Base-by-base conservation (phyloP, 2,329 filamentous ascomycete genomes). In the Xenosphaeropsis pyriputrescens region DNA sequence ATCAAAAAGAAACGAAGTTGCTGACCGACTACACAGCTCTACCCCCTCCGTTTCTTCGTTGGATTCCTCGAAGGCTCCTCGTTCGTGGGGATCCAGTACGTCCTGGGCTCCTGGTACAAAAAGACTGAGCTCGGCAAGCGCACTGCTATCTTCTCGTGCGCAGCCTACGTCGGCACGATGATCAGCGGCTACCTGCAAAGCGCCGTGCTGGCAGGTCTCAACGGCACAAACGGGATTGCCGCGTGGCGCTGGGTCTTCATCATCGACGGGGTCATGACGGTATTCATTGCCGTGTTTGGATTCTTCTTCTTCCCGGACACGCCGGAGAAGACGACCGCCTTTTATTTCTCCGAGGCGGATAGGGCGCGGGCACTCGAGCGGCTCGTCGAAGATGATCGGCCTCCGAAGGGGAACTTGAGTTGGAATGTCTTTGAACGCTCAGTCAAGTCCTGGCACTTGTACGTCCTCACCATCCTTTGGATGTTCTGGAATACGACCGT, bases 401-500 rank as follows among this genome's bases (percentile, higher is more conserved):
- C 62, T 36, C 57, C 64, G 31, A 57, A 56, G 1, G 63, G 67
- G 0, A 66, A 67, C 0, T 54, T 72, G 3, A 65, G 14, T 3
- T 52, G 61, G 43, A 42, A 43, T 4, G 75, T 79, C 45, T 47
- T 64, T 22, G 69, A 63, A 42, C 64, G 63, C 35, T 65, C 75
- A 13, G 60, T 78, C 9, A 56, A 58, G 0, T 74, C 72, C 0
- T 75, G 68, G 66, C 68, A 75, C 47, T 76, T 71, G 63, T 79
- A 72, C 62, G 72, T 71, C 2, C 78, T 80, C 45, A 65, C 72
- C 4, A 47, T 70, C 5, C 64, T 79, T 0, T 79, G 75, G 75
- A 67, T 77, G 43, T 72, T 83, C 34, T 76, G 76, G 1, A 75
- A 75, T 26, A 75, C 81, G 49, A 75, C 73, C 1, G 79, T 51